Evolutionary conservation across 495 filamentous ascomycete species (phyloP).

Genomic region (Lasiosphaeria hispida): DNA sequence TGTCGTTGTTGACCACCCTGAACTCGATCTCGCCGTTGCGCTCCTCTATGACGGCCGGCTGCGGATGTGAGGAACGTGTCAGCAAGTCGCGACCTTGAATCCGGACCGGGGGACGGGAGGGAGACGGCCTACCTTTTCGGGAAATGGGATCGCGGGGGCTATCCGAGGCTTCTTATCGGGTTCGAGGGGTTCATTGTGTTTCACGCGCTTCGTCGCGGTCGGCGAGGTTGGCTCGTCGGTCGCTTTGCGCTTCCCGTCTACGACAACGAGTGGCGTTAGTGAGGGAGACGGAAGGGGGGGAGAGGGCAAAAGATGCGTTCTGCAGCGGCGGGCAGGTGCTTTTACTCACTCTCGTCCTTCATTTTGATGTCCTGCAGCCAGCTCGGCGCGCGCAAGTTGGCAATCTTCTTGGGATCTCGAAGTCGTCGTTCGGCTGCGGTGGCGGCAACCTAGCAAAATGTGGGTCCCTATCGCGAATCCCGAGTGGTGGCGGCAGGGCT

Average conservation of each 20-base stretch:
- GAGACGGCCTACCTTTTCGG: conserved; percentile 66
- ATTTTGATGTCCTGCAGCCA: conserved; percentile 28
- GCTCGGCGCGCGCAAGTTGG: conserved; percentile 10
- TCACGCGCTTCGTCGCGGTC: conserved; percentile 61
- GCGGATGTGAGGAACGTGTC: not conserved
- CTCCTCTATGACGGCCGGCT: conserved; percentile 92
- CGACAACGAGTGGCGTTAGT: conserved; percentile 3
- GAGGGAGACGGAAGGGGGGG: not conserved
- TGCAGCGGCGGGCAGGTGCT: not conserved
- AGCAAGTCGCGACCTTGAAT: no score
- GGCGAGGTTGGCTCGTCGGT: conserved; percentile 65
- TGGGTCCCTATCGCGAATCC: conserved; percentile 3
- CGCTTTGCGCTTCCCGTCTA: conserved; percentile 76
- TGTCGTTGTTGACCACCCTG: conserved; percentile 96
- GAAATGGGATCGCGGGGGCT: conserved; percentile 65
- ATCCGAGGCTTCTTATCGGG: conserved; percentile 51
- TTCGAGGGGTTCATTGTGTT: conserved; percentile 56
- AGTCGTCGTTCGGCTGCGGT: not conserved
- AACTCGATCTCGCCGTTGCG: conserved; percentile 96
- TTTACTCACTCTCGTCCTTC: conserved; percentile 48
- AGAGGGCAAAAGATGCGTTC: not conserved
- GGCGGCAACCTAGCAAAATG: conserved; percentile 4
- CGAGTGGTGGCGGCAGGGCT: conserved; percentile 16
- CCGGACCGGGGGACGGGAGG: not conserved
- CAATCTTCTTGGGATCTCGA: not conserved